Percentiles rank a stretch among this genome's conserved stretches.
Evolutionary conservation across 2,329 filamentous ascomycete genomes (phyloP).

Genomic region (Clonostachys chloroleuca): DNA sequence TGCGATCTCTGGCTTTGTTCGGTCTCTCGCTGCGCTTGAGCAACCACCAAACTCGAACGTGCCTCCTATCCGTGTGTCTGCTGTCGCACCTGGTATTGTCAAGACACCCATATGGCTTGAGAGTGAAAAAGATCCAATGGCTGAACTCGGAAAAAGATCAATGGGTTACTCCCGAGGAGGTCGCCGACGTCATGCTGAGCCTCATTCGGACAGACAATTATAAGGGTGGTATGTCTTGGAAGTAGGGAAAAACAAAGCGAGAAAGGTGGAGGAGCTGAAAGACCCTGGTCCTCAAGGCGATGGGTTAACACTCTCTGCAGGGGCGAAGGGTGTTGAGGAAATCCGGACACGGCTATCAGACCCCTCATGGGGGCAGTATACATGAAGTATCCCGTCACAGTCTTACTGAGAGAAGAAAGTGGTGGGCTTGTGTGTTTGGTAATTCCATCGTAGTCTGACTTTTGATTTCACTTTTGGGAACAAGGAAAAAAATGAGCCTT

Average conservation of each 20-base stretch:
- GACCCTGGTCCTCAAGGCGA: slow-evolving; percentile 4
- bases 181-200: slow-evolving; percentile 27
- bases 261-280: slow-evolving; percentile 3
- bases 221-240: slow-evolving; percentile 11
- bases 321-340: neutral
- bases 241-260: slow-evolving; percentile 3
- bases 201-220: slow-evolving; percentile 18
- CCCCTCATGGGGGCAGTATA: no score
- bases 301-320: neutral
- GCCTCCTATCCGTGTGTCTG: slow-evolving; percentile 21
- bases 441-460: no score
- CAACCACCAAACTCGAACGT: neutral
- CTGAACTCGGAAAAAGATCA: slow-evolving; percentile 14
- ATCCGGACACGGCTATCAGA: slow-evolving; percentile 6
- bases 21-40: slow-evolving; percentile 19
- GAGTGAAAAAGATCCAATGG: slow-evolving; percentile 21
- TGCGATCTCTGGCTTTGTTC: slow-evolving; percentile 20
- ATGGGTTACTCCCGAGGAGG: slow-evolving; percentile 26
- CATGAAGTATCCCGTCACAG: no score
- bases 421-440: no score
- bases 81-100: slow-evolving; percentile 27
- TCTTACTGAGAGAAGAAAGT: no score
- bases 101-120: slow-evolving; percentile 30
- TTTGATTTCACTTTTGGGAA: no score
- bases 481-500: no score